Percentiles rank a stretch among this genome's conserved stretches.
These are phyloP conservation scores for Hypseocharis bilobata DNA, from an alignment of 441 rosid species.

Conservation along the genomic window DNA sequence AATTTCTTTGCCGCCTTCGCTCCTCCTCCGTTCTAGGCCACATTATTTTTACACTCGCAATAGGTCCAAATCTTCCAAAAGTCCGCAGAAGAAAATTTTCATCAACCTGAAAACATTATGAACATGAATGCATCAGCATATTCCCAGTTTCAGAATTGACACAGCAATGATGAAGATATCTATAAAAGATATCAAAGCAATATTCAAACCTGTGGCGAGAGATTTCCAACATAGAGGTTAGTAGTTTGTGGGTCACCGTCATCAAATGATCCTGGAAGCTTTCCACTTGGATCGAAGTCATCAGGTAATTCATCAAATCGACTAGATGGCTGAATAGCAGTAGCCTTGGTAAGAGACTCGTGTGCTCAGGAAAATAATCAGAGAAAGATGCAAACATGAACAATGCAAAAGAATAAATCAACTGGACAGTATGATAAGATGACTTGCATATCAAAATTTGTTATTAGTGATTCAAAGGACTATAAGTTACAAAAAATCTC, in stretches of 20 bases:
- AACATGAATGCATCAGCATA: slow-evolving; percentile 8
- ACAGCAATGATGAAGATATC: neutral
- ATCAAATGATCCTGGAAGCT: slow-evolving; percentile 85
- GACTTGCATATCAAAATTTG: neutral
- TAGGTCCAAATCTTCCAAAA: slow-evolving; percentile 99
- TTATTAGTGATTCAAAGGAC: neutral
- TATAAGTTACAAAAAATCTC: too few species aligned
- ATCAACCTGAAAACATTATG: slow-evolving; percentile 58
- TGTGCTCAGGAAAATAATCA: neutral
- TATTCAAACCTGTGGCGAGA: slow-evolving; percentile 67
- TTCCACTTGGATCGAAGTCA: slow-evolving; percentile 97
- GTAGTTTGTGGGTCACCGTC: slow-evolving; percentile 99
- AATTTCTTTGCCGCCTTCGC: slow-evolving; percentile 78
- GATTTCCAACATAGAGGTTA: slow-evolving; percentile 95
- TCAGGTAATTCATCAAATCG: slow-evolving; percentile 91
- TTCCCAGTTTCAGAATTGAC: slow-evolving; percentile 5
- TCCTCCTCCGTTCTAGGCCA: slow-evolving; percentile 99
- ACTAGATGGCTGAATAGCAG: slow-evolving; percentile 64
- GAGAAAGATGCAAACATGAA: neutral
- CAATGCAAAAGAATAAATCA: neutral
- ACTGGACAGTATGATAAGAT: neutral
- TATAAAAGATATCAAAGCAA: slow-evolving; percentile 16
- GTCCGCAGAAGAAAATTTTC: slow-evolving; percentile 95
- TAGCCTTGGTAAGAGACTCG: slow-evolving; percentile 6
- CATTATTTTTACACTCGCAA: slow-evolving; percentile 99